phyloP scores from a whole-genome alignment of 345 rosid genomes.

The Theobroma cacao region DNA sequence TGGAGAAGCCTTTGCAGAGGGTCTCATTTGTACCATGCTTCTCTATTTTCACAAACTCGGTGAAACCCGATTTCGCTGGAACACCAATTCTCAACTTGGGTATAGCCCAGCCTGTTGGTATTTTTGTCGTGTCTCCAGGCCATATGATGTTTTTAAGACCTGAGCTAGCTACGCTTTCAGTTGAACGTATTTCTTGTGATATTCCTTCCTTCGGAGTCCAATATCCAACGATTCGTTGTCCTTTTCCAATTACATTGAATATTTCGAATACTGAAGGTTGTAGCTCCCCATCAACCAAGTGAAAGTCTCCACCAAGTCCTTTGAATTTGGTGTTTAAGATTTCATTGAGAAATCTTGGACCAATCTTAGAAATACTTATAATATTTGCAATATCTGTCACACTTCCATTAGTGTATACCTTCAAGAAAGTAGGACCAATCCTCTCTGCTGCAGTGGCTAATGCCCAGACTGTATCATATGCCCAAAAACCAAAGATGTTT shows the following conservation, averaged over 20 bases:
- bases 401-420: not conserved
- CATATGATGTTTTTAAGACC: conserved; percentile 15
- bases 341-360: conserved; percentile 26
- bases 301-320: conserved; percentile 41
- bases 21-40: not conserved
- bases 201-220: conserved; percentile 30
- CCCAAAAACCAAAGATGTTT: conserved; percentile 26
- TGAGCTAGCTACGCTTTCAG: not conserved
- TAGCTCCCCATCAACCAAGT: conserved; percentile 30
- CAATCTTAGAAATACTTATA: conserved; percentile 17
- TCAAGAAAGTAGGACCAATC: not conserved
- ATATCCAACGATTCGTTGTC: conserved; percentile 30
- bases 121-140: conserved; percentile 28
- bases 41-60: conserved; percentile 14
- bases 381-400: conserved; percentile 6
- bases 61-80: conserved; percentile 25
- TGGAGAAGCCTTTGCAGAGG: conserved; percentile 10
- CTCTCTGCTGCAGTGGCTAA: conserved; percentile 38
- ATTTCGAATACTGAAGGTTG: conserved; percentile 34
- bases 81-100: conserved; percentile 27
- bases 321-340: conserved; percentile 25
- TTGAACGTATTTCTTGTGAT: not conserved
- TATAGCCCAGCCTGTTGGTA: conserved; percentile 5
- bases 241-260: conserved; percentile 31
- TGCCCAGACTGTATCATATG: conserved; percentile 42